phyloP scores from a whole-genome alignment of 768 basidiomycete genomes.

The Clavulina sp. region DNA sequence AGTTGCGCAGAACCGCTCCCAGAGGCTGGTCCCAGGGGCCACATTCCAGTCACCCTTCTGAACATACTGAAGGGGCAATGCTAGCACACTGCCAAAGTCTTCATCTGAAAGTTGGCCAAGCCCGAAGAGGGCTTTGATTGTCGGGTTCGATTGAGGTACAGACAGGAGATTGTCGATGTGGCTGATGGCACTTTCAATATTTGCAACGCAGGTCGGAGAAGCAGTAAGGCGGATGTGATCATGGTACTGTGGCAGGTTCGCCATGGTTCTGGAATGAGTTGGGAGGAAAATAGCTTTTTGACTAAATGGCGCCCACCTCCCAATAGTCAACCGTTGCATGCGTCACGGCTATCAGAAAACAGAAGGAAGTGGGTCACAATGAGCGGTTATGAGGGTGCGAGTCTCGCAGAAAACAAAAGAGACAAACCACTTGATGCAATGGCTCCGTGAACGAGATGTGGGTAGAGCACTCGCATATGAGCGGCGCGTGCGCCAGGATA shows the following conservation, averaged over 20 bases:
- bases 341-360: constrained; percentile 42
- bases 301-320: constrained; percentile 29
- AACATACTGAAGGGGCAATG: constrained; percentile 55
- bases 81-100: constrained; percentile 57
- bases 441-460: constrained; percentile 74
- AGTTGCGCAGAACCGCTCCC: constrained; percentile 27
- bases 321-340: constrained; percentile 69
- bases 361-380: not conserved
- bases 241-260: constrained; percentile 1
- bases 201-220: constrained; percentile 29
- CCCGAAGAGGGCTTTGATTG: constrained; percentile 64
- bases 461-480: constrained; percentile 76
- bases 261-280: not conserved
- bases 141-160: constrained; percentile 26
- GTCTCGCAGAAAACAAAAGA: no score
- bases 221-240: constrained; percentile 9
- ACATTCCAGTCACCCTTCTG: constrained; percentile 84
- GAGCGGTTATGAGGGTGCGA: no score
- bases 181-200: constrained; percentile 38
- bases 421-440: constrained; percentile 76
- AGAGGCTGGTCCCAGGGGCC: constrained; percentile 34
- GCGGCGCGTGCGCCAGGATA: constrained; percentile 90
- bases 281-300: not conserved
- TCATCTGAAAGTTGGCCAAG: constrained; percentile 51
- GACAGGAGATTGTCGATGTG: constrained; percentile 46